A percentile compares a stretch with the other conserved stretches of the same genome.
phyloP scores from a whole-genome alignment of 352 stramenopile species.

The Globisporangium mamillatum region DNA sequence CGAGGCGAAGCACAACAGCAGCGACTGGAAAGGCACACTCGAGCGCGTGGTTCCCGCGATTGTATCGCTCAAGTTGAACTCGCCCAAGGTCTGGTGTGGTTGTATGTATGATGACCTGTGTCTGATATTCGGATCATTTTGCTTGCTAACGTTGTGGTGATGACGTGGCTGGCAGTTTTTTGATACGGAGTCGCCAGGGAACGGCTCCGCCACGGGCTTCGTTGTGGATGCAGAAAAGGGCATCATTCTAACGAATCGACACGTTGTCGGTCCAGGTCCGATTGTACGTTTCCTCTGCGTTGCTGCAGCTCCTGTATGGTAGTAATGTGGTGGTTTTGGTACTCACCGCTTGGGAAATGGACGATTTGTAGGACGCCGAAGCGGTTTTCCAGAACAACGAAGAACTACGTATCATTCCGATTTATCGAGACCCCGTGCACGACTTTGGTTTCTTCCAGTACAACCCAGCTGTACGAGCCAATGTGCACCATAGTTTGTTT shows the following conservation, averaged over 20 bases:
- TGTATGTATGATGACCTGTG: neutral
- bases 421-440: slow-evolving; percentile 92
- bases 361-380: slow-evolving; percentile 64
- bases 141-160: neutral
- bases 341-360: neutral
- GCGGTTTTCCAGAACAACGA: slow-evolving; percentile 94
- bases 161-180: slow-evolving; percentile 67
- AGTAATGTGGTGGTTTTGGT: neutral
- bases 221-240: slow-evolving; percentile 89
- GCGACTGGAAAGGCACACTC: slow-evolving; percentile 83
- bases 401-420: slow-evolving; percentile 88
- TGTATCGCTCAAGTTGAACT: slow-evolving; percentile 88
- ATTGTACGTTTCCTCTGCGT: slow-evolving; percentile 46
- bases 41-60: slow-evolving; percentile 84
- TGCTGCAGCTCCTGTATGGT: neutral
- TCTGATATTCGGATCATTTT: neutral
- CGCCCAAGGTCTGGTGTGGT: slow-evolving; percentile 56
- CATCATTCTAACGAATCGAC: slow-evolving; percentile 93
- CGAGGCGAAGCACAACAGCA: slow-evolving; percentile 61
- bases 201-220: slow-evolving; percentile 89
- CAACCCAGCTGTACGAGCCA: slow-evolving; percentile 55
- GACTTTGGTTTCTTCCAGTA: slow-evolving; percentile 94
- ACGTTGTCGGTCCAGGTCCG: slow-evolving; percentile 85
- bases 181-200: slow-evolving; percentile 86
- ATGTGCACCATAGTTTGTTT: neutral